phyloP scores from a whole-genome alignment of 2,329 filamentous ascomycete genomes.

The Onygenales sp. region DNA sequence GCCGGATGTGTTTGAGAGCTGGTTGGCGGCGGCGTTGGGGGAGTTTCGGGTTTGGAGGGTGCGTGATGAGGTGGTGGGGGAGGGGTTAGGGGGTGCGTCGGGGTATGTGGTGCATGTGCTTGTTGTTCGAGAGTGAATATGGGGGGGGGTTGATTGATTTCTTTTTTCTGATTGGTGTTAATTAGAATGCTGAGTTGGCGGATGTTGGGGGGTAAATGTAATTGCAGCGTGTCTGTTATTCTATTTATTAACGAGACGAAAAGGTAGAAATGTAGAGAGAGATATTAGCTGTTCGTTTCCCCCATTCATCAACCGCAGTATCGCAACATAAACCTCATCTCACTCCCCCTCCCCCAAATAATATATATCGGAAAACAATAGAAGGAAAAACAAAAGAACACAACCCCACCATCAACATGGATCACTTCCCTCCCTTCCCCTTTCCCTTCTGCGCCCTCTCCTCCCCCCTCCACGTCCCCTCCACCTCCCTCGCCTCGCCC shows the following conservation, averaged over 20 bases:
- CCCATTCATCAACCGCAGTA: too few relatives aligned
- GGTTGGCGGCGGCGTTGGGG: slow-evolving; percentile 59
- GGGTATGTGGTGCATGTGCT: slow-evolving; percentile 81
- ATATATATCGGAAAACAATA: too few relatives aligned
- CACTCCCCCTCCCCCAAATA: too few relatives aligned
- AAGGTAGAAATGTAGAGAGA: too few relatives aligned
- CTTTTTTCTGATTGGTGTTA: too few relatives aligned
- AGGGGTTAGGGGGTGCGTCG: slow-evolving; percentile 50
- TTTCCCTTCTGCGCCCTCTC: not conserved
- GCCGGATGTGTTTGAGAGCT: slow-evolving; percentile 73
- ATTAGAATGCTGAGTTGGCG: too few relatives aligned
- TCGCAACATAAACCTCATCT: too few relatives aligned
- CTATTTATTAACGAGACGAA: too few relatives aligned
- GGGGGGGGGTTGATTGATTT: not conserved
- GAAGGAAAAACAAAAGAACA: not conserved
- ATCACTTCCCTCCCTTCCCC: not conserved
- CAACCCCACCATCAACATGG: not conserved
- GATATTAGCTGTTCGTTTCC: too few relatives aligned
- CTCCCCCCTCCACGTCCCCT: slow-evolving; percentile 15
- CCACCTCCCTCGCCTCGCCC: slow-evolving; percentile 18
- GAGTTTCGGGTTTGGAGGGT: slow-evolving; percentile 70
- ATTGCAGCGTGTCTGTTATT: too few relatives aligned
- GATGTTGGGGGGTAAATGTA: too few relatives aligned
- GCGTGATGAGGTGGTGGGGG: slow-evolving; percentile 52
- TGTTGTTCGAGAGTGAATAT: slow-evolving; percentile 39